Conservation (phyloP, 805 yeast genomes). For the Brettanomyces anomalus region DNA sequence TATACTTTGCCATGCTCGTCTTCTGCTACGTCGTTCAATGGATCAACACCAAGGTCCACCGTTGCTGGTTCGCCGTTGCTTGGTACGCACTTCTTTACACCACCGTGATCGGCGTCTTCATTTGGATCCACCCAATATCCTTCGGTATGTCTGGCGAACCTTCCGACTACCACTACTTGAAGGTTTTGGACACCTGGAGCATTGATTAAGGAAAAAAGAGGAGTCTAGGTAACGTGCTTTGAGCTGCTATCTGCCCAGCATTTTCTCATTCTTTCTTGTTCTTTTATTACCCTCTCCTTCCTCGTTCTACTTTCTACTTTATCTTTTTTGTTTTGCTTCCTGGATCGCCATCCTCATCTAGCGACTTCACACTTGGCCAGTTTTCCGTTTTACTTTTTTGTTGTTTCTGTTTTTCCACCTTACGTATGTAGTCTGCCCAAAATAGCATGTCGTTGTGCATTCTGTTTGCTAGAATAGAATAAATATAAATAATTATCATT, state of each 20-base stretch:
- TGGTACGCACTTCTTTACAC: constrained; percentile 40
- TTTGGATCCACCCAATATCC: constrained; percentile 56
- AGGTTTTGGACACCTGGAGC: constrained; percentile 52
- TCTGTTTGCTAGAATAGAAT: background rate
- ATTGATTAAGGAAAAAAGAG: constrained; percentile 5
- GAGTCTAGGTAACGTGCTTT: too few species aligned
- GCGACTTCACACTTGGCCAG: too few species aligned
- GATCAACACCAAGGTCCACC: constrained; percentile 13
- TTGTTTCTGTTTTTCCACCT: too few species aligned
- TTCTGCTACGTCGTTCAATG: constrained; percentile 52
- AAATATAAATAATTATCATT: background rate
- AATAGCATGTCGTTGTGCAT: too few species aligned
- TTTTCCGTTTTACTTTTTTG: too few species aligned
- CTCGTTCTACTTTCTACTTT: too few species aligned
- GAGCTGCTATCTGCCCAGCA: too few species aligned
- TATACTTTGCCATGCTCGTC: constrained; percentile 85
- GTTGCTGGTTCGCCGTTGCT: constrained; percentile 16
- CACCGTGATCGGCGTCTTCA: constrained; percentile 47
- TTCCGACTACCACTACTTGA: constrained; percentile 38
- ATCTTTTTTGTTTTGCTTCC: too few species aligned
- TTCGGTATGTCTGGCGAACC: constrained; percentile 70
- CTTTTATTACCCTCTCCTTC: too few species aligned
- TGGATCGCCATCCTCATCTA: too few species aligned
- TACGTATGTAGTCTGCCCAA: too few species aligned
- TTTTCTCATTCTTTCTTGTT: too few species aligned